Base-by-base conservation (phyloP, 1,284 basidiomycete species). In the Farysia itapuensis region DNA sequence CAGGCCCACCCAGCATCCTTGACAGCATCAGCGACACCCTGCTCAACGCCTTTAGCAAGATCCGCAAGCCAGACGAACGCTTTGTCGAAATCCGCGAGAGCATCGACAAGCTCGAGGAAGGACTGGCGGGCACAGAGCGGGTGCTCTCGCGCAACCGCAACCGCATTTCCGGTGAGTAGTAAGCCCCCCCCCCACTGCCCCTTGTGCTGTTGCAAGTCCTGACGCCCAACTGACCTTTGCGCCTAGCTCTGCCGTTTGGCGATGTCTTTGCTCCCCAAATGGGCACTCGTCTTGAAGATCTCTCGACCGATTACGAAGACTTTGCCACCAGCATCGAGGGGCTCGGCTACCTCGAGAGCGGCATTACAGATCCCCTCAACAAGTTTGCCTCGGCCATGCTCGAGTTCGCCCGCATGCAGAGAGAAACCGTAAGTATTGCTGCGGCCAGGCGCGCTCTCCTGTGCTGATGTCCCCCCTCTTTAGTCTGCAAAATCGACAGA, bases 251-350 rank as follows among this genome's bases (percentile, higher is more conserved):
- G 44, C 53, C 56, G 21, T 65, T 68, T 43, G 67, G 64, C 50
- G 64, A 72, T 49, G 35, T 71, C 37, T 67, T 65, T 50, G 56
- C 67, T 30, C 65, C 64, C 19, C 56, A 64, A 48, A 43, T 72
- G 26, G 63, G 58, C 35, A 59, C 61, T 21, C 46, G 39, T 3
- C 40, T 45, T 30, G 67, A 70, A 75, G 74, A 76, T 50, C 84
- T 99, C 39, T 88, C 90, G 43, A 85, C 86, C 48, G 95, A 99
- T 81, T 99, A 97, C 79, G 90, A 95, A 75, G 94, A 97, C 77
- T 81, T 97, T 66, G 92, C 94, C 20, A 88, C 91, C 48, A 87
- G 90, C 35, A 89, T 96, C 49, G 93, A 98, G 78, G 92, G 93
- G 38, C 83, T 99, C 47, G 95, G 92, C 46, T 95, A 95, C 79